These are phyloP conservation scores for Tanozyma kutaoensis DNA, from an alignment of 805 yeast genomes.

Conservation along the genomic window DNA sequence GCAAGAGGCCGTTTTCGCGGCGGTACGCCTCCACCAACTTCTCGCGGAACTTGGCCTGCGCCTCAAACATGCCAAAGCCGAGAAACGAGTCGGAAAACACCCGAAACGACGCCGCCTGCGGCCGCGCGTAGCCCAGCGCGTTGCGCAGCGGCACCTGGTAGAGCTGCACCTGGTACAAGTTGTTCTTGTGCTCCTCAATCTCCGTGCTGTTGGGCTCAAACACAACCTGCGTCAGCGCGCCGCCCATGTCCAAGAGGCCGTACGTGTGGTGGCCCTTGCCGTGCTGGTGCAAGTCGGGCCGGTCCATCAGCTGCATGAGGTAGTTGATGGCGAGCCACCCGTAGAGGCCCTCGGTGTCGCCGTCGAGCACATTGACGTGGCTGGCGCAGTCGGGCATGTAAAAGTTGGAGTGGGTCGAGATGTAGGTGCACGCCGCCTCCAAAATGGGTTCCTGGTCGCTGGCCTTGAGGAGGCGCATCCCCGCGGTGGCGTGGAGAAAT, in stretches of 20 bases:
- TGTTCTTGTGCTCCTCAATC: conserved; percentile 28
- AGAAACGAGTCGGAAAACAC: conserved; percentile 43
- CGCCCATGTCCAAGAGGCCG: conserved; percentile 53
- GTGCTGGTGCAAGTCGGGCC: conserved; percentile 22
- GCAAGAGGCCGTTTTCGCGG: conserved; percentile 5
- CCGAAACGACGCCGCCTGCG: conserved; percentile 16
- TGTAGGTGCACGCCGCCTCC: conserved; percentile 34
- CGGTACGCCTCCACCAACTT: conserved; percentile 13
- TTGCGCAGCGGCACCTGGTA: conserved; percentile 23
- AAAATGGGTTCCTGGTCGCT: conserved; percentile 34
- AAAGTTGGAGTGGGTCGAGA: conserved; percentile 33
- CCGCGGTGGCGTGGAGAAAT: conserved; percentile 59
- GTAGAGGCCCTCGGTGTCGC: conserved; percentile 53
- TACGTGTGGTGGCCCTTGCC: conserved; percentile 34
- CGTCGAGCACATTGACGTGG: conserved; percentile 49
- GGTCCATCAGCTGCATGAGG: conserved; percentile 30
- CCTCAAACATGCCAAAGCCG: conserved; percentile 50
- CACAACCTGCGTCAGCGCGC: conserved; percentile 52
- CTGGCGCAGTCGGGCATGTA: conserved; percentile 47
- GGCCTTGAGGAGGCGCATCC: conserved; percentile 46
- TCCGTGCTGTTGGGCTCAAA: conserved; percentile 43
- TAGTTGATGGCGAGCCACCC: conserved; percentile 58
- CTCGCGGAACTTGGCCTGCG: conserved; percentile 32
- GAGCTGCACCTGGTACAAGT: conserved; percentile 32
- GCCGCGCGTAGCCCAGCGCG: conserved; percentile 4